These are phyloP conservation scores for Sugiyamaella xylanicola DNA, from an alignment of 1,139 yeast genomes.

Conservation along the genomic window DNA sequence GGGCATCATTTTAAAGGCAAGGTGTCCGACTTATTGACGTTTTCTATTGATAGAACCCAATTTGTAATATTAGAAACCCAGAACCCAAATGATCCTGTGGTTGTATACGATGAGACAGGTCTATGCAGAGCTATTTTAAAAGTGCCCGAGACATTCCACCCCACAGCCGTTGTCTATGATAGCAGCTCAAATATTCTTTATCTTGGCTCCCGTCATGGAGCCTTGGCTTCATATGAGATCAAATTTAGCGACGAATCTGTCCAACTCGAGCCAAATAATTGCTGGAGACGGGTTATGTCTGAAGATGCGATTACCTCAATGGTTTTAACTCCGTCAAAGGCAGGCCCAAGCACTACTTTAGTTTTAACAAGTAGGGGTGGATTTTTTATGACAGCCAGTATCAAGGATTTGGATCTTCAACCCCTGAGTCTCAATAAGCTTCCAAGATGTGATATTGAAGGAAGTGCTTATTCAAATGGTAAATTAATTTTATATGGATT, in stretches of 20 bases:
- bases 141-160: slow-evolving; percentile 52
- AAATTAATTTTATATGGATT: slow-evolving; percentile 74
- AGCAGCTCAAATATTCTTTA: slow-evolving; percentile 48
- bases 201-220: slow-evolving; percentile 73
- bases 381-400: slow-evolving; percentile 27
- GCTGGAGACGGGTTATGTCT: slow-evolving; percentile 57
- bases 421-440: slow-evolving; percentile 63
- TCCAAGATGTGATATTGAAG: slow-evolving; percentile 79
- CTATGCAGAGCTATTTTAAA: slow-evolving; percentile 15
- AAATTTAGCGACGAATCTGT: slow-evolving; percentile 29
- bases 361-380: slow-evolving; percentile 40
- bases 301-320: slow-evolving; percentile 80
- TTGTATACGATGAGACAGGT: slow-evolving; percentile 47
- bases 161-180: slow-evolving; percentile 58
- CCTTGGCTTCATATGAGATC: slow-evolving; percentile 59
- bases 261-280: slow-evolving; percentile 30
- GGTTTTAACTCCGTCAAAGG: slow-evolving; percentile 29
- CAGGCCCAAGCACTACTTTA: slow-evolving; percentile 17
- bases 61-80: slow-evolving; percentile 64
- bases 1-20: slow-evolving; percentile 43
- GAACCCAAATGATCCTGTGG: slow-evolving; percentile 59
- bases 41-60: slow-evolving; percentile 36
- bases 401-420: slow-evolving; percentile 32
- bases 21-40: slow-evolving; percentile 55
- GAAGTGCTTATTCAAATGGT: slow-evolving; percentile 51